Evolutionary conservation across 768 basidiomycete genomes (phyloP).

Genomic region (Punctularia strigosozonata): DNA sequence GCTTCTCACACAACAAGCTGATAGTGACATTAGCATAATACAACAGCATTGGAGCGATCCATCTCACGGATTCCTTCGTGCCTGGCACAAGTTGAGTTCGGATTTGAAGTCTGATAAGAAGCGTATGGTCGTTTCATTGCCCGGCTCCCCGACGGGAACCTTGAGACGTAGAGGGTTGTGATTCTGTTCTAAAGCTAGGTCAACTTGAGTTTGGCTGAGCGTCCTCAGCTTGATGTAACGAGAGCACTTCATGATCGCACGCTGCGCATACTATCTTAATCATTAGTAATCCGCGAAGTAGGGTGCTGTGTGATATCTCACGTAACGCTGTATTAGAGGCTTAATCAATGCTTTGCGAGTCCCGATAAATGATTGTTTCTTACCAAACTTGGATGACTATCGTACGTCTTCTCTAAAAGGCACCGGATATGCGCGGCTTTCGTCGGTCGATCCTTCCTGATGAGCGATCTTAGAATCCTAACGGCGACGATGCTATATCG

Average conservation of each 20-base stretch:
- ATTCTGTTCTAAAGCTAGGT: constrained; percentile 48
- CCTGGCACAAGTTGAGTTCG: constrained; percentile 30
- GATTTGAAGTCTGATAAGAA: constrained; percentile 45
- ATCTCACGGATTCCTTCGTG: constrained; percentile 34
- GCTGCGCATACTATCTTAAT: constrained; percentile 45
- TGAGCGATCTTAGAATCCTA: constrained; percentile 52
- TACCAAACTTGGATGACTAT: constrained; percentile 59
- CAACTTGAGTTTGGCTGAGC: constrained; percentile 39
- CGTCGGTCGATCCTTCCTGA: constrained; percentile 51
- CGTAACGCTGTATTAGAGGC: constrained; percentile 10
- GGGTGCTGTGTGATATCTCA: constrained; percentile 4
- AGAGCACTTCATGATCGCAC: constrained; percentile 66
- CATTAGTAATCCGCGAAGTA: background rate
- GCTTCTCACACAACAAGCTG: constrained; percentile 45
- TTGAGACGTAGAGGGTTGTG: constrained; percentile 55
- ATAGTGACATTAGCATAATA: too few relatives aligned
- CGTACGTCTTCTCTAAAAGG: constrained; percentile 47
- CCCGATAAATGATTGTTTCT: constrained; percentile 14
- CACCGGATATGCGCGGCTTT: constrained; percentile 36
- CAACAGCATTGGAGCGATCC: too few relatives aligned
- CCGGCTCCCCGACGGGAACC: constrained; percentile 33
- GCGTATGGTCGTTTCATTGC: constrained; percentile 38
- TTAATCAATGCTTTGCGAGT: background rate
- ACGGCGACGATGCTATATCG: constrained; percentile 63
- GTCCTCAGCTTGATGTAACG: constrained; percentile 78